Evolutionary conservation across 768 basidiomycete genomes (phyloP), one percentile per base, ranked within the genome.

Genomic region (Tubosaeta brunneosetosa): DNA sequence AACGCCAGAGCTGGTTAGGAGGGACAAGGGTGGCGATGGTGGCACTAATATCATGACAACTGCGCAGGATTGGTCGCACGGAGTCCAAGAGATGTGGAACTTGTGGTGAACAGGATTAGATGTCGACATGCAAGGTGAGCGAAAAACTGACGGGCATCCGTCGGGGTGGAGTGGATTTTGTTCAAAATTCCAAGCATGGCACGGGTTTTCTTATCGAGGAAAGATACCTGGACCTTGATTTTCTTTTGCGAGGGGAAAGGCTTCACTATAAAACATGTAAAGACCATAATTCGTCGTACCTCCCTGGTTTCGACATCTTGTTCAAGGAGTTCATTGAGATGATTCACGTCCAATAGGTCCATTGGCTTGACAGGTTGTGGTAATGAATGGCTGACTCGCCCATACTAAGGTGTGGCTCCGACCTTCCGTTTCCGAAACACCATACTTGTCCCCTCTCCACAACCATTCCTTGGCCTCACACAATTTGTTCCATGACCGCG

Each of bases 151-250:
- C 89, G 73, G 49, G 78, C 74, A 43, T 77, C 71, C 4, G 73
- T 62, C 7, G 81, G 79, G 3, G 89, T 91, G 6, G 87, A 88
- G 61, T 92, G 90, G 12, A 91, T 82, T 59, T 81, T 86, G 73
- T 87, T 90, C 50, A 92, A 73, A 38, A 82, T 65, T n/a, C 86
- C 87, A n/a, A 79, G 74, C 74, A 90, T 83, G 3, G 75, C 76
- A 16, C 90, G 79, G 7, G 82, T 76, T 64, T 84, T 86, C 70
- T 85, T 90, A 68, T 91, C 89, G 2, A 91, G 73, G 61, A 84
- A 81, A 25, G 75, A 77, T 36, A 86, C 84, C 66, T 86, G 82
- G 27, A 88, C 87, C 61, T 81, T 86, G 70, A 92, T 86, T 84
- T 82, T 88, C 90, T 92, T 66, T 31, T 43, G 51, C 53, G 25